Evolutionary conservation across 257 asterid genomes (phyloP), one percentile per base, ranked within the genome.

Genomic region (Forsythia suspensa): DNA sequence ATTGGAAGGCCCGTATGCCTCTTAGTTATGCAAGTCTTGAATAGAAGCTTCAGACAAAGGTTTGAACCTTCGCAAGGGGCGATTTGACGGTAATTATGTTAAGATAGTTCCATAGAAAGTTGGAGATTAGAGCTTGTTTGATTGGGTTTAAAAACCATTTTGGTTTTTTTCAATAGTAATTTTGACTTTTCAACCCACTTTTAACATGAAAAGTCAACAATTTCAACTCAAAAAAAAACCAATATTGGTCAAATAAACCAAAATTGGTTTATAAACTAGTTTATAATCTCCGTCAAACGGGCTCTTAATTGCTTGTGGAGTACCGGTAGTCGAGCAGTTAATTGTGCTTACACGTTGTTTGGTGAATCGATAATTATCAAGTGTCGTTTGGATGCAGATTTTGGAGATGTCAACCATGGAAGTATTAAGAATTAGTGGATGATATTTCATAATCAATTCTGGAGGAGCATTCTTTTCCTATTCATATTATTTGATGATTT

Each of bases 401-500:
- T n/a, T n/a, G n/a, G n/a, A n/a, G n/a, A n/a, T n/a, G n/a, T n/a
- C n/a, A 51, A 11, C 5, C 5, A n/a, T 72, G 77, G 68, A 78
- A 79, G 74, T 52, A 44, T 1, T 29, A 20, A 16, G 76, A 73
- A 82, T 70, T 82, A 79, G 70, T 77, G 82, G 43, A 57, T 66
- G 44, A 43, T 65, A 3, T 24, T 48, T 59, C 77, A 65, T 67
- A 40, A 75, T 77, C 43, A 65, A 72, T 75, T 82, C 51, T 57
- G 67, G 76, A 51, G 51, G 72, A 67, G 73, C 79, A 61, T 73
- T 52, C 71, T 70, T 71, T 77, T 15, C 51, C 24, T 77, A 82
- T 80, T 65, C 41, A 85, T 82, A 81, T 76, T 77, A 82, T 81
- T 82, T 57, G 73, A 55, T 77, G 78, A 73, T 83, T 84, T 87